Evolutionary conservation across 441 rosid species (phyloP).

Genomic region (Bocquillonia castaneifolia): DNA sequence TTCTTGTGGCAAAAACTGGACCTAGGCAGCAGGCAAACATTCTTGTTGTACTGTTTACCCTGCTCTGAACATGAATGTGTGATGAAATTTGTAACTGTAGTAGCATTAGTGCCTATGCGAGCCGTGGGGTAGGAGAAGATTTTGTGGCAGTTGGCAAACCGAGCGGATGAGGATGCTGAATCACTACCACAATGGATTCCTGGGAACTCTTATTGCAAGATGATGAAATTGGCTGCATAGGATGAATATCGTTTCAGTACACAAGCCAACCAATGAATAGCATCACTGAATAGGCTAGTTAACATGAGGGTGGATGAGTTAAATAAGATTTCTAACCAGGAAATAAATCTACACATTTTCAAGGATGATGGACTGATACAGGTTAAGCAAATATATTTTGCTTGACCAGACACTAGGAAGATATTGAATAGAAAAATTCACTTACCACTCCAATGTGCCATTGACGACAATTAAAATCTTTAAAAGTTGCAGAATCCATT

Average conservation of each 20-base stretch:
- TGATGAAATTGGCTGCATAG: slow-evolving; percentile 55
- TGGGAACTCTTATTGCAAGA: slow-evolving; percentile 32
- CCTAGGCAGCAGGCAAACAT: background rate
- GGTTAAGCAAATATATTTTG: background rate
- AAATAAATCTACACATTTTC: background rate
- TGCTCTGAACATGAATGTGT: slow-evolving; percentile 12
- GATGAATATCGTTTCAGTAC: slow-evolving; percentile 6
- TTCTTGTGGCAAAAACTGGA: slow-evolving; percentile 11
- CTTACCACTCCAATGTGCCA: slow-evolving; percentile 95
- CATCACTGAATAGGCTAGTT: background rate
- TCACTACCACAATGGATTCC: slow-evolving; percentile 61
- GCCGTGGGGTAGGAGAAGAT: slow-evolving; percentile 15
- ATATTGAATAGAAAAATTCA: slow-evolving; percentile 3
- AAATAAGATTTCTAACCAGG: background rate
- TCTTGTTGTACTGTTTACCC: background rate
- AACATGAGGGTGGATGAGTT: background rate
- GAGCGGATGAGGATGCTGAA: slow-evolving; percentile 65
- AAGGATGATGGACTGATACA: background rate
- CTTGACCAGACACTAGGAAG: background rate
- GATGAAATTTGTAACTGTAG: background rate
- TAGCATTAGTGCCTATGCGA: slow-evolving; percentile 14
- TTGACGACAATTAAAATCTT: slow-evolving; percentile 50
- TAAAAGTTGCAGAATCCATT: slow-evolving; percentile 75
- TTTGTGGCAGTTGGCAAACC: slow-evolving; percentile 13
- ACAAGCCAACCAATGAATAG: background rate